These are phyloP conservation scores for Tephrocybe sp. DNA, from an alignment of 768 basidiomycete genomes.

Conservation along the genomic window DNA sequence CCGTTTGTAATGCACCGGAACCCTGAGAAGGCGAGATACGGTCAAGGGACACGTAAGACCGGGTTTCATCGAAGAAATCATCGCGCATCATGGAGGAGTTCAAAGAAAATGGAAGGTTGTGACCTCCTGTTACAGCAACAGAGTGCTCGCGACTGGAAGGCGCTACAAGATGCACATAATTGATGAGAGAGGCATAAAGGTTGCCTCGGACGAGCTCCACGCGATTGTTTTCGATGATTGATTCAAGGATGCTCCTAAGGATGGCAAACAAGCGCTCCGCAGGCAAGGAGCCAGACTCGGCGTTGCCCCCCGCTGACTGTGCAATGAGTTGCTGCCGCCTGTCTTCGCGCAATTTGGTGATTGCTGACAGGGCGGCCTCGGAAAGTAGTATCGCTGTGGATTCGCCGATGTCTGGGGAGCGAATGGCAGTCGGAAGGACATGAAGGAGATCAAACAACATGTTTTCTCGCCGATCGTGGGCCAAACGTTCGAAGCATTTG, in stretches of 20 bases:
- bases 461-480: slow-evolving; percentile 79
- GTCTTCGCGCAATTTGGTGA: slow-evolving; percentile 88
- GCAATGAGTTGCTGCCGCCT: slow-evolving; percentile 65
- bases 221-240: slow-evolving; percentile 71
- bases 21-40: slow-evolving; percentile 17
- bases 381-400: slow-evolving; percentile 80
- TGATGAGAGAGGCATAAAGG: slow-evolving; percentile 88
- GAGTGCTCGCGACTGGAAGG: slow-evolving; percentile 24
- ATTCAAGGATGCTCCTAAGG: slow-evolving; percentile 71
- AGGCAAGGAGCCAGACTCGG: slow-evolving; percentile 67
- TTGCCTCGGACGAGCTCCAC: slow-evolving; percentile 90
- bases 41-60: slow-evolving; percentile 27
- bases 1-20: slow-evolving; percentile 45
- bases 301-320: slow-evolving; percentile 61
- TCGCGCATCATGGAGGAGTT: slow-evolving; percentile 39
- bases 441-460: slow-evolving; percentile 90
- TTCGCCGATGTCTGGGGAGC: slow-evolving; percentile 62
- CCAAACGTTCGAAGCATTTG: slow-evolving; percentile 82
- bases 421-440: slow-evolving; percentile 69
- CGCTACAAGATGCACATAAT: slow-evolving; percentile 79
- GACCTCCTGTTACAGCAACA: neutral
- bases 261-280: slow-evolving; percentile 76
- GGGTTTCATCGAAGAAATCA: slow-evolving; percentile 37
- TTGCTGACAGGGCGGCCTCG: slow-evolving; percentile 75
- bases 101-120: slow-evolving; percentile 25